Evolutionary conservation across 441 rosid species (phyloP), one percentile per base, ranked within the genome.

Genomic region (Syzygium malaccense): DNA sequence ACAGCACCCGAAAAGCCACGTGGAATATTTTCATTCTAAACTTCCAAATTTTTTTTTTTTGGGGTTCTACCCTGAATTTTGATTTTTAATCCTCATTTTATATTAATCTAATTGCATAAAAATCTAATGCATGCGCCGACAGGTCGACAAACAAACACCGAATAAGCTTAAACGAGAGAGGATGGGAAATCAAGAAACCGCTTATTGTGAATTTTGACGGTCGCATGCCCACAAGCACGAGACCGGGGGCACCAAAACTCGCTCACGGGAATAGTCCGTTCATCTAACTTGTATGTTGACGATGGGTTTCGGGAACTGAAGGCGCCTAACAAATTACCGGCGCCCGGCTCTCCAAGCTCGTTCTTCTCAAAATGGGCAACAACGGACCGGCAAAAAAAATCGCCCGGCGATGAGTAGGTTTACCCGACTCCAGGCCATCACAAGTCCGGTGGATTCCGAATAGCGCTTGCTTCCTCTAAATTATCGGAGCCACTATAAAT

Each of bases 171-270:
- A 32, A 66, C 0, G 14, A 10, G 45, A 64, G 41, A 64, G 23
- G 32, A 1, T 0, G 14, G 20, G 25, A 66, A 6, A 66, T 17
- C 17, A 30, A 30, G 41, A 66, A 66, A 8, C 6, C 18, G 32
- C 23, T 2, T 66, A 0, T 32, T 0, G 12, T 5, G 2, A 18
- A 30, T 30, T 64, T n/a, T 3, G 3, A 30, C 12, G 0, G 25
- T 17, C 1, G 4, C 6, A 17, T 23, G 9, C 18, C 41, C 41
- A 30, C 8, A 66, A 66, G 23, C 75, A 30, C 10, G 6, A 66
- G 78, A 66, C 3, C 0, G 10, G 6, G 6, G 25, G 78, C 4
- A 3, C 32, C 13, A 4, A 66, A 66, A 1, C 78, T 66, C 25
- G 23, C 25, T 66, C 41, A 18, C 0, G 37, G 0, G 45, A 66